Conservation (phyloP, 192 early-diverging fungal genomes). For the Chytriomyces confervae region DNA sequence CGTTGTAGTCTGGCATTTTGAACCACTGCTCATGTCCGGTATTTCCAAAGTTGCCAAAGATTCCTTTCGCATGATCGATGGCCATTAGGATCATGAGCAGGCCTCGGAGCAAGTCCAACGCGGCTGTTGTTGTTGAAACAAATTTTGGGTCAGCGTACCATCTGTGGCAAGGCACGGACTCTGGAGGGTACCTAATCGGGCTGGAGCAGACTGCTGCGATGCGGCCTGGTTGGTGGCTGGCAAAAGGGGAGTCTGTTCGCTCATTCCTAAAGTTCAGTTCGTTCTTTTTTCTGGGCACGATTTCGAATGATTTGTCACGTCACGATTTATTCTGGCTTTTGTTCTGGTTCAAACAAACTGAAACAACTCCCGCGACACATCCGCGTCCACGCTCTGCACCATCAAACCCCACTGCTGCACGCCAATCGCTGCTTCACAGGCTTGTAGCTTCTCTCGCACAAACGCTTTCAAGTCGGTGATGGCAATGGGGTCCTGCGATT, state of each 20-base stretch:
- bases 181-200: too few relatives aligned
- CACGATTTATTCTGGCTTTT: too few relatives aligned
- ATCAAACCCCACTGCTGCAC: constrained; percentile 33
- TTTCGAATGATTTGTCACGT: too few relatives aligned
- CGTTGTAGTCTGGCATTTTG: constrained; percentile 42
- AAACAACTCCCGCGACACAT: constrained; percentile 35
- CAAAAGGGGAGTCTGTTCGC: too few relatives aligned
- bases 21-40: constrained; percentile 43
- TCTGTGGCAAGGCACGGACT: too few relatives aligned
- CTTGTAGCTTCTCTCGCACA: constrained; percentile 57
- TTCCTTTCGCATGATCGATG: constrained; percentile 17
- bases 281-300: too few relatives aligned
- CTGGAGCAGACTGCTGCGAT: too few relatives aligned
- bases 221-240: too few relatives aligned
- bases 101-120: constrained; percentile 26
- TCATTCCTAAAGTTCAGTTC: too few relatives aligned
- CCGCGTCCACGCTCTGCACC: constrained; percentile 22
- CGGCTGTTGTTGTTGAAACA: constrained; percentile 8
- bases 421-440: constrained; percentile 59
- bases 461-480: constrained; percentile 53
- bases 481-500: constrained; percentile 64
- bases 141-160: background rate
- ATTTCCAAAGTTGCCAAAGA: background rate
- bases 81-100: constrained; percentile 29
- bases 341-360: background rate